These are phyloP conservation scores for Lasiosphaeria ovina DNA, from an alignment of 495 filamentous ascomycete species.

Conservation along the genomic window DNA sequence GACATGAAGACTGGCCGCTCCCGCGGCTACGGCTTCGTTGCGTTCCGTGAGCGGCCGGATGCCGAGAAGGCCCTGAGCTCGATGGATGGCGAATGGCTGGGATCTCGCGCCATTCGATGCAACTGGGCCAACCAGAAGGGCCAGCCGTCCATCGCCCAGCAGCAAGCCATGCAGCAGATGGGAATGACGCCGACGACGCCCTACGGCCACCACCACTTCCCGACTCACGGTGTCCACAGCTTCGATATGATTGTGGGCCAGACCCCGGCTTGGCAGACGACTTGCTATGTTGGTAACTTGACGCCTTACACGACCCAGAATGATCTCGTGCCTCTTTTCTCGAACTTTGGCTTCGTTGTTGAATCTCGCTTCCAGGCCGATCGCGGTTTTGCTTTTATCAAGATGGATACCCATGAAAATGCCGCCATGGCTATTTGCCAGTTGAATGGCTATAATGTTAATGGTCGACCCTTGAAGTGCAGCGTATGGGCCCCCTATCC, in stretches of 20 bases:
- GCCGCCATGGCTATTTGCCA: slow-evolving; percentile 98
- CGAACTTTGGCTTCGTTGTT: slow-evolving; percentile 96
- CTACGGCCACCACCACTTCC: slow-evolving; percentile 97
- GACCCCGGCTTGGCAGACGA: slow-evolving; percentile 99
- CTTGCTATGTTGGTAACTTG: slow-evolving; percentile 96
- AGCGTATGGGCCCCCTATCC: slow-evolving; percentile 57
- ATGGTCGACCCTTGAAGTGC: slow-evolving; percentile 96
- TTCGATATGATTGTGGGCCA: slow-evolving; percentile 97
- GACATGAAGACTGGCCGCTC: slow-evolving; percentile 99
- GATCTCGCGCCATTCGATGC: slow-evolving; percentile 96
- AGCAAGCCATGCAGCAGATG: slow-evolving; percentile 95
- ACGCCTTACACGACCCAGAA: slow-evolving; percentile 97
- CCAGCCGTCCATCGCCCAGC: slow-evolving; percentile 95
- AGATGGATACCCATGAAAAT: slow-evolving; percentile 99
- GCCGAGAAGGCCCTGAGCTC: slow-evolving; percentile 94
- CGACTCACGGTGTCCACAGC: slow-evolving; percentile 92
- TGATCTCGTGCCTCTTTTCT: slow-evolving; percentile 93
- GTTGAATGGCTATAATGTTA: slow-evolving; percentile 93
- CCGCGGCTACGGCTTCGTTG: slow-evolving; percentile 96
- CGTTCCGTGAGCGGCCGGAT: slow-evolving; percentile 90
- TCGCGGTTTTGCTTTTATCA: slow-evolving; percentile 96
- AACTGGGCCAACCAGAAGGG: slow-evolving; percentile 99
- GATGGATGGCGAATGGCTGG: slow-evolving; percentile 99
- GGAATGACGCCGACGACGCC: slow-evolving; percentile 97
- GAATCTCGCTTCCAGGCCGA: slow-evolving; percentile 98